These are phyloP conservation scores for Acacia pycnantha DNA, from an alignment of 331 rosid species.

Conservation along the genomic window DNA sequence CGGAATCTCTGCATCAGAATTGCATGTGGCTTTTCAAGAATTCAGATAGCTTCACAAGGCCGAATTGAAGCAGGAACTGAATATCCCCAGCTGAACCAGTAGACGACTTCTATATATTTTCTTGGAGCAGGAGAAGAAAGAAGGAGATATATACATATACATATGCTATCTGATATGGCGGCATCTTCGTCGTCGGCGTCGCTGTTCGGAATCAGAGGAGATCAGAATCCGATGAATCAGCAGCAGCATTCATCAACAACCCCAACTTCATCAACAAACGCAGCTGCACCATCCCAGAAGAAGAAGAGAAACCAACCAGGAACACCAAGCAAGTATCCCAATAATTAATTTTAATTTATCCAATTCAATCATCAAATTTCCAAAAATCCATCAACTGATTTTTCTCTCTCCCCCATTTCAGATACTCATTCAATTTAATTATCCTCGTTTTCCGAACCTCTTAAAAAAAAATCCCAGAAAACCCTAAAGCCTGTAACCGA, in stretches of 20 bases:
- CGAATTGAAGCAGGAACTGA: slow-evolving; percentile 11
- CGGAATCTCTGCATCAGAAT: slow-evolving; percentile 35
- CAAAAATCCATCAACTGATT: background rate
- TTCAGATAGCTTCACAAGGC: slow-evolving; percentile 1
- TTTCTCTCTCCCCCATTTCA: background rate
- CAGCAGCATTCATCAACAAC: slow-evolving; percentile 73
- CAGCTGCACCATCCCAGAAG: slow-evolving; percentile 57
- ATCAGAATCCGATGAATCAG: slow-evolving; percentile 68
- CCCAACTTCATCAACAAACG: slow-evolving; percentile 53
- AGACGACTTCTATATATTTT: background rate
- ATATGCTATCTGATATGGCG: slow-evolving; percentile 50
- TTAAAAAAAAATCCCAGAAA: background rate
- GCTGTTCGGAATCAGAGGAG: slow-evolving; percentile 66
- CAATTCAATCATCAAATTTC: background rate
- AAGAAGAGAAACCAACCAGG: slow-evolving; percentile 97
- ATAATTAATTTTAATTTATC: background rate
- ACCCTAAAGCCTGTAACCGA: slow-evolving; percentile 36
- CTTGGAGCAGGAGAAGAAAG: slow-evolving; percentile 4
- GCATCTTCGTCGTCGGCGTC: slow-evolving; percentile 67
- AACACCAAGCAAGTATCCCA: slow-evolving; percentile 91
- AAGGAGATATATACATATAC: background rate
- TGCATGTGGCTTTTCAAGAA: slow-evolving; percentile 47
- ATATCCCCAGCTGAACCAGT: background rate
- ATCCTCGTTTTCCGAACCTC: background rate
- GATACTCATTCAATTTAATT: background rate